phyloP scores from a whole-genome alignment of 495 filamentous ascomycete species.

The Penicillium crystallinum region DNA sequence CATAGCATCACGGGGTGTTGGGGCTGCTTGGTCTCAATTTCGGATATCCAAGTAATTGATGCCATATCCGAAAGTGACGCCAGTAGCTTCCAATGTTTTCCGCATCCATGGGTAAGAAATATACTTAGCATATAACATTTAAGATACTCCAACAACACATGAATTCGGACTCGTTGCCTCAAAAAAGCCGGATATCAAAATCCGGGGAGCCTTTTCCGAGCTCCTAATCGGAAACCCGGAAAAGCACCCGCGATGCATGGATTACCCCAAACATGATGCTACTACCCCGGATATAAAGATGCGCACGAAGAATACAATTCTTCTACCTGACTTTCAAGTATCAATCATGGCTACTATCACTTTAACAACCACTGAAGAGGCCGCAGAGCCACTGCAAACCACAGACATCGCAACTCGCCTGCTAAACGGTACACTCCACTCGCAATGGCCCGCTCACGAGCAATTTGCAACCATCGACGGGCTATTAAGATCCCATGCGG shows the following conservation, averaged over 20 bases:
- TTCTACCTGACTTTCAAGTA: not conserved
- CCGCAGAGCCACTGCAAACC: constrained; percentile 3
- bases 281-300: constrained; percentile 4
- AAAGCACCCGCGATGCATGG: constrained; percentile 6
- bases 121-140: too few relatives aligned
- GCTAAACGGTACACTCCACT: constrained; percentile 24
- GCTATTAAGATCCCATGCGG: constrained; percentile 20
- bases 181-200: not conserved
- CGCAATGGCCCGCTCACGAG: constrained; percentile 18
- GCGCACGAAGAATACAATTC: not conserved
- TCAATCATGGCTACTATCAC: constrained; percentile 16
- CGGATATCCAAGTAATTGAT: too few relatives aligned
- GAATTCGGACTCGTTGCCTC: too few relatives aligned
- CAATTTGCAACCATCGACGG: constrained; percentile 23
- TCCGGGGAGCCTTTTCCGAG: constrained; percentile 6
- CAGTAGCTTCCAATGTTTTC: too few relatives aligned
- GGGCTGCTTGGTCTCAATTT: too few relatives aligned
- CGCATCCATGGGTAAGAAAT: too few relatives aligned
- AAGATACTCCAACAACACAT: too few relatives aligned
- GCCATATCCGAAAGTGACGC: too few relatives aligned
- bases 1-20: too few relatives aligned
- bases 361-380: constrained; percentile 8
- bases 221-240: constrained; percentile 5
- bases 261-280: constrained; percentile 1
- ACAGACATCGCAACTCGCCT: constrained; percentile 21